Conservation (phyloP, 331 rosid genomes). For the Pyrus hybrid region DNA sequence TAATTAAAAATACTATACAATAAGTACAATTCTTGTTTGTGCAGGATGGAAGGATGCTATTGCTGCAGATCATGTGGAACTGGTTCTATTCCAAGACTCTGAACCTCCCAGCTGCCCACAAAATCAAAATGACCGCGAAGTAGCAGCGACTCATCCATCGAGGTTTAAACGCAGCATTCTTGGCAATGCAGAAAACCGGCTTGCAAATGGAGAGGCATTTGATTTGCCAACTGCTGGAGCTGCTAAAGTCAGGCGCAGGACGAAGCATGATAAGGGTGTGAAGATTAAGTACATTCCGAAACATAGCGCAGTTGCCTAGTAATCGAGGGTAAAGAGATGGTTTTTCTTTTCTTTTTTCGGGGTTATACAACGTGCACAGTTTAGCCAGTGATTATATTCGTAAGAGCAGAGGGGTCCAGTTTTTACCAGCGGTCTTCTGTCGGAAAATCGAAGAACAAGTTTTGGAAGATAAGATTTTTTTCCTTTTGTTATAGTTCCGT, state of each 20-base stretch:
- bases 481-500: slow-evolving; percentile 11
- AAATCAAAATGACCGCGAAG: slow-evolving; percentile 19
- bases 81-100: slow-evolving; percentile 32
- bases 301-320: slow-evolving; percentile 33
- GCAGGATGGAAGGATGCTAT: slow-evolving; percentile 84
- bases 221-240: slow-evolving; percentile 26
- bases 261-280: slow-evolving; percentile 40
- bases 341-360: background rate
- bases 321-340: slow-evolving; percentile 23
- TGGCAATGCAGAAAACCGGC: slow-evolving; percentile 28
- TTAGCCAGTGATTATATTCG: slow-evolving; percentile 28
- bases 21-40: background rate
- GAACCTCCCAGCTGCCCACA: slow-evolving; percentile 25
- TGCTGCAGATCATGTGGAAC: slow-evolving; percentile 42
- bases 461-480: slow-evolving; percentile 27
- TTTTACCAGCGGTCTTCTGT: slow-evolving; percentile 65
- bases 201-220: slow-evolving; percentile 10
- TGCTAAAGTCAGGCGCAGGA: slow-evolving; percentile 40
- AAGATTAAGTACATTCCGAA: slow-evolving; percentile 58
- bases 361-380: slow-evolving; percentile 46
- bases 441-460: slow-evolving; percentile 35
- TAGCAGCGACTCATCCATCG: slow-evolving; percentile 18
- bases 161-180: slow-evolving; percentile 27
- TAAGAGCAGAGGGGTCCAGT: slow-evolving; percentile 54
- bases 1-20: background rate